These are phyloP conservation scores for Cynara cardunculus DNA, from an alignment of 129 eudicot genomes.

Conservation along the genomic window DNA sequence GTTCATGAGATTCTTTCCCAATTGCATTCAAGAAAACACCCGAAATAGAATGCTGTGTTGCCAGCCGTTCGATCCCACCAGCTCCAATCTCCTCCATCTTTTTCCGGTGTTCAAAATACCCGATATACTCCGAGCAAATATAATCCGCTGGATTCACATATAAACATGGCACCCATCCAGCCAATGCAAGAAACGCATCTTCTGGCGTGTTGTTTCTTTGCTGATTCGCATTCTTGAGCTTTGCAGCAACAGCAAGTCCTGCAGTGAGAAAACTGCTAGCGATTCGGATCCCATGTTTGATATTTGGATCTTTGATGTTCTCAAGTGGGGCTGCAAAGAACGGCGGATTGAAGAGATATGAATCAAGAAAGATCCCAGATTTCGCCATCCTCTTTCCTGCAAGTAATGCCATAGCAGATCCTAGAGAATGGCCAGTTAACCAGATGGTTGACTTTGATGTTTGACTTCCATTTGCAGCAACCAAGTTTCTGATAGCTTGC, in stretches of 20 bases:
- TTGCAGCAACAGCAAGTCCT: conserved; percentile 75
- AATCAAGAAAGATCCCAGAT: conserved; percentile 54
- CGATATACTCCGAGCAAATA: conserved; percentile 82
- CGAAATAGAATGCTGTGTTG: conserved; percentile 79
- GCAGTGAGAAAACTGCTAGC: conserved; percentile 92
- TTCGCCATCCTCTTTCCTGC: conserved; percentile 83
- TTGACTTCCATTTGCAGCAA: conserved; percentile 37
- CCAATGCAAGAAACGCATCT: conserved; percentile 51
- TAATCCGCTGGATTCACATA: conserved; percentile 80
- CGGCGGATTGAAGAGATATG: conserved; percentile 87
- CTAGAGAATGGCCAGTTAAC: conserved; percentile 92
- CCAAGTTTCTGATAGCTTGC: conserved; percentile 56
- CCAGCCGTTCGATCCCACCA: conserved; percentile 71
- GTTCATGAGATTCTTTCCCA: conserved; percentile 68
- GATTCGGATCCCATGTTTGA: conserved; percentile 79
- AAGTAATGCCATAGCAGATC: conserved; percentile 88
- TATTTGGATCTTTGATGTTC: conserved; percentile 54
- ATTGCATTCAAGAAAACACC: conserved; percentile 58
- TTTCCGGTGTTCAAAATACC: conserved; percentile 81
- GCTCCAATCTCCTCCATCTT: conserved; percentile 90
- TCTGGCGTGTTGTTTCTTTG: conserved; percentile 31
- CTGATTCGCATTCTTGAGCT: conserved; percentile 37
- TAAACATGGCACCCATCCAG: conserved; percentile 67
- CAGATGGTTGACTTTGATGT: conserved; percentile 57
- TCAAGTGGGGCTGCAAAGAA: conserved; percentile 89